Evolutionary conservation across 495 filamentous ascomycete genomes (phyloP).

Genomic region (Cercophora newfieldiana): DNA sequence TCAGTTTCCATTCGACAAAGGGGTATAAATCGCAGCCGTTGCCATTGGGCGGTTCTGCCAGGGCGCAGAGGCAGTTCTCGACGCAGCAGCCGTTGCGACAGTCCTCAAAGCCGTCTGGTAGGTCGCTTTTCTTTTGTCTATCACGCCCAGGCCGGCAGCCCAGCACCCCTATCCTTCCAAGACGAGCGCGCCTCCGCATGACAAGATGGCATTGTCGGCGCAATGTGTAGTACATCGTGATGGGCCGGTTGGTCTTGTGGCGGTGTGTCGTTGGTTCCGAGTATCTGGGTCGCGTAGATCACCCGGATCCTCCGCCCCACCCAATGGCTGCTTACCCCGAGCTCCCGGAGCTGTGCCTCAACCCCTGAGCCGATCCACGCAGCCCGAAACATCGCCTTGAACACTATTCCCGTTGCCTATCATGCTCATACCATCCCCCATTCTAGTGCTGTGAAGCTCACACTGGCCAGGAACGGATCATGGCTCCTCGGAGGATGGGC

Average conservation of each 20-base stretch:
- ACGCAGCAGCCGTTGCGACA: not conserved
- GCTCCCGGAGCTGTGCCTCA: not conserved
- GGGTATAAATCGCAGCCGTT: not conserved
- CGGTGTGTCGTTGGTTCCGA: not conserved
- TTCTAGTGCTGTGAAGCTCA: not conserved
- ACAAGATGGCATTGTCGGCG: not conserved
- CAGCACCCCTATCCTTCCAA: not conserved
- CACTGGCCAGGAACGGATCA: conserved; percentile 4
- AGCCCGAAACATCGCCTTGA: not conserved
- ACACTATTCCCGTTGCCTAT: not conserved
- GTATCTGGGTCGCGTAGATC: not conserved
- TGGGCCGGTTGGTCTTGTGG: not conserved
- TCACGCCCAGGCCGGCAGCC: not conserved
- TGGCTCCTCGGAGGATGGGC: not conserved
- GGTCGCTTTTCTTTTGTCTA: not conserved
- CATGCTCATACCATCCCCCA: not conserved
- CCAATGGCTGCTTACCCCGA: not conserved
- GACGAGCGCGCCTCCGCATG: not conserved
- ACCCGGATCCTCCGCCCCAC: not conserved
- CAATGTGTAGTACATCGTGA: not conserved
- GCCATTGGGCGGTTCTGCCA: not conserved
- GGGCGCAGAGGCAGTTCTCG: not conserved
- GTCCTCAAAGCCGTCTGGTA: not conserved
- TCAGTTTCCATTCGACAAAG: not conserved
- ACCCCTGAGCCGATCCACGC: not conserved